A percentile compares a stretch with the other conserved stretches of the same genome.
Conservation (phyloP, 768 basidiomycete genomes). For the Pleurotus salmoneostramineus region DNA sequence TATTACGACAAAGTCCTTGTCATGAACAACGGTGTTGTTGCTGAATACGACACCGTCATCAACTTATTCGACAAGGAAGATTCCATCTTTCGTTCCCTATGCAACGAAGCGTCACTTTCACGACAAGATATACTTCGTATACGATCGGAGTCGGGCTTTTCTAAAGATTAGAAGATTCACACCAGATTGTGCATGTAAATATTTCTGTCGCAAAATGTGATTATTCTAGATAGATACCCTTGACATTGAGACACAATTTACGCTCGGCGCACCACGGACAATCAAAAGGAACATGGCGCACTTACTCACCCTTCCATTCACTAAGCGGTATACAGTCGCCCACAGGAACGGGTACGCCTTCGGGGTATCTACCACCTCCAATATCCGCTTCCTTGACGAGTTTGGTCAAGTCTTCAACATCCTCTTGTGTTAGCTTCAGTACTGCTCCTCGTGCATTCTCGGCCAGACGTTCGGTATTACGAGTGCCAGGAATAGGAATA, state of each 20-base stretch:
- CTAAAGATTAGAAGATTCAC: background rate
- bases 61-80: conserved; percentile 55
- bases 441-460: conserved; percentile 19
- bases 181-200: too few relatives aligned
- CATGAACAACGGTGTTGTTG: conserved; percentile 65
- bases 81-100: conserved; percentile 69
- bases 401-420: conserved; percentile 17
- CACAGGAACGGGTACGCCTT: conserved; percentile 10
- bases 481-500: conserved; percentile 22
- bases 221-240: too few relatives aligned
- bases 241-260: too few relatives aligned
- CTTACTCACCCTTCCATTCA: conserved; percentile 14
- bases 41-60: conserved; percentile 73
- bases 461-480: conserved; percentile 15
- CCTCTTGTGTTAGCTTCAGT: conserved; percentile 13
- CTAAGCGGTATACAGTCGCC: conserved; percentile 17
- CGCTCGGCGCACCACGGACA: too few relatives aligned
- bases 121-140: conserved; percentile 56
- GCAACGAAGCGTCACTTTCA: conserved; percentile 58
- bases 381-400: conserved; percentile 18
- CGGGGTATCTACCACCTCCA: conserved; percentile 16
- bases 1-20: conserved; percentile 71
- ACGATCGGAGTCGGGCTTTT: conserved; percentile 5
- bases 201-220: too few relatives aligned
- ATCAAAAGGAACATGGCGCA: background rate